Evolutionary conservation across 495 filamentous ascomycete genomes (phyloP), one percentile per base, ranked within the genome.

Genomic region (Talaromyces trachyspermus): DNA sequence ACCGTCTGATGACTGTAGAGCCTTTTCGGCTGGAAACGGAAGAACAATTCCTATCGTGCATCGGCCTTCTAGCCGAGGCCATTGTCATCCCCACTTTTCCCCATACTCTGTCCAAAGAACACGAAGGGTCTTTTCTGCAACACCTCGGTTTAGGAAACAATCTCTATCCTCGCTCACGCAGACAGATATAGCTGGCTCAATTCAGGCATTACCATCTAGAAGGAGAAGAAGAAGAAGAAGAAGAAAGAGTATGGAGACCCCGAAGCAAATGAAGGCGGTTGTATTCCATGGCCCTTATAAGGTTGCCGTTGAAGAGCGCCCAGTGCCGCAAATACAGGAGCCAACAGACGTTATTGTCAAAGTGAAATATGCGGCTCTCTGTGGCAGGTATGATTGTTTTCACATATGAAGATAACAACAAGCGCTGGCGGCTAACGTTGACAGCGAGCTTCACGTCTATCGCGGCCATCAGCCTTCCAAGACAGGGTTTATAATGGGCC

Each of bases 401-500:
- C 30, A 18, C 38, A 18, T 12, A 37, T 24, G 11, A 14, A 8
- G 14, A 14, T 12, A 18, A 18, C 27, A 39, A 15, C 51, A 45
- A 37, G 12, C 12, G 20, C 15, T 26, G 27, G 20, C 19, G 23
- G 11, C 43, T 46, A 12, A 3, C 37, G 32, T 18, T 27, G 33
- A 15, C 52, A 95, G 88, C 58, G 92, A 96, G 54, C 74, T 98
- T 37, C 92, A 98, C 66, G 80, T 85, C 23, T 98, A 85, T 68
- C 83, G 92, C 25, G 91, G 89, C 46, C 77, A 88, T 62, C 83
- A 91, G 62, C 71, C 80, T 11, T 74, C 69, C 24, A 65, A 67
- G 4, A 71, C 77, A 5, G 84, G 74, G 19, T 85, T 82, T 53
- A 81, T 86, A 50, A 87, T 86, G 78, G 74, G 73, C 41, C 74